Conservation (phyloP, 495 filamentous ascomycete genomes). For the Hypoxylon cercidicola region DNA sequence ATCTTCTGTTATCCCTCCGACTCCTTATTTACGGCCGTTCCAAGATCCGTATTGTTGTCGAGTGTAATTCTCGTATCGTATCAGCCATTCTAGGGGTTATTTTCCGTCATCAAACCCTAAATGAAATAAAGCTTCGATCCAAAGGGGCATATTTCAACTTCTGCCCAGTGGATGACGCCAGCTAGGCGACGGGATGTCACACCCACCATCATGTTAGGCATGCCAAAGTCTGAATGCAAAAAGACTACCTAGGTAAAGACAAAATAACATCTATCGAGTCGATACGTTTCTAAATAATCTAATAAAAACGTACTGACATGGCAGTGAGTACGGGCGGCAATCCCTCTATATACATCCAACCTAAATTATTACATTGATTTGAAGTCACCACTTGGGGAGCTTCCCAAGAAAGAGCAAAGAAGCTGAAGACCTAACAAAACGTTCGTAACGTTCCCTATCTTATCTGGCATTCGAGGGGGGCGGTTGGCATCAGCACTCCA, state of each 20-base stretch:
- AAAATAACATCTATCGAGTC: constrained; percentile 46
- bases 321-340: constrained; percentile 43
- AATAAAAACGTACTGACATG: constrained; percentile 50
- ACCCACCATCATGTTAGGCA: constrained; percentile 54
- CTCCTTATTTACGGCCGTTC: too few relatives aligned
- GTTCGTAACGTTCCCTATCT: too few relatives aligned
- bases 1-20: too few relatives aligned
- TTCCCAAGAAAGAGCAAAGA: constrained; percentile 52
- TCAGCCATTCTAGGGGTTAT: too few relatives aligned
- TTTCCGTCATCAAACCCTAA: too few relatives aligned
- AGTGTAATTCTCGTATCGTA: too few relatives aligned
- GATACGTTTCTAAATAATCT: constrained; percentile 46
- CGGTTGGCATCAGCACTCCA: constrained; percentile 44
- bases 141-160: constrained; percentile 53
- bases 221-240: constrained; percentile 51
- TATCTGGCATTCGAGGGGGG: constrained; percentile 45
- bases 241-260: constrained; percentile 54
- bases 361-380: constrained; percentile 37
- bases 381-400: constrained; percentile 41
- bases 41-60: too few relatives aligned
- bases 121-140: constrained; percentile 44
- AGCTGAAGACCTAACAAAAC: constrained; percentile 1
- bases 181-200: constrained; percentile 45
- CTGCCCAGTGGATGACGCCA: constrained; percentile 56
- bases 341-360: constrained; percentile 42